Percentiles rank a stretch among this genome's conserved stretches.
Conservation (phyloP, 805 yeast genomes). For the Cyberlindnera suaveolens region DNA sequence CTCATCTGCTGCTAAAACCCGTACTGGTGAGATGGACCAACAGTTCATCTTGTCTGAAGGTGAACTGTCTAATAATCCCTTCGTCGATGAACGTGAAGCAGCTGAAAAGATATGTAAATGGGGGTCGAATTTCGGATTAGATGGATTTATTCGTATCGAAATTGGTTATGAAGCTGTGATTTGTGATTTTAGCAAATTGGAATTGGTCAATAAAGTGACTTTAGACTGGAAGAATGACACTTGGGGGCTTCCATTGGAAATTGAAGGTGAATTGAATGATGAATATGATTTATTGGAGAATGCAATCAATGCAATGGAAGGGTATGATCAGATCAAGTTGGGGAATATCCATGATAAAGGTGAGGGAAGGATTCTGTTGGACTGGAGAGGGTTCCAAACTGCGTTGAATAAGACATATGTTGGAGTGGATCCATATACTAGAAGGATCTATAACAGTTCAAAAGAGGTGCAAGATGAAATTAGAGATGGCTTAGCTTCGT, state of each 20-base stretch:
- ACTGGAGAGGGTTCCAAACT: conserved; percentile 47
- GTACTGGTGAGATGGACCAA: conserved; percentile 57
- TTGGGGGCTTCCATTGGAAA: conserved; percentile 15
- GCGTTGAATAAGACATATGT: conserved; percentile 46
- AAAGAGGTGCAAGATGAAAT: conserved; percentile 29
- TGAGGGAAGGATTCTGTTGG: conserved; percentile 43
- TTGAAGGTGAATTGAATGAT: conserved; percentile 1
- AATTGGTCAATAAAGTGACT: conserved; percentile 40
- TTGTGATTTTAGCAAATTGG: conserved; percentile 50
- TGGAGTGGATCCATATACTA: conserved; percentile 40
- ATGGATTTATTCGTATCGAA: conserved; percentile 54
- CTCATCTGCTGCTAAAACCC: conserved; percentile 58
- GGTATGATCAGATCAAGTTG: conserved; percentile 40
- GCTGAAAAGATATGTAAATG: conserved; percentile 50
- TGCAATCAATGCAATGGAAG: conserved; percentile 24
- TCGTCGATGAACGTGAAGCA: conserved; percentile 36
- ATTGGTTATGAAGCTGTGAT: conserved; percentile 56
- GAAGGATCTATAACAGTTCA: conserved; percentile 33
- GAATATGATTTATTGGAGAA: conserved; percentile 15
- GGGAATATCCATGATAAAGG: conserved; percentile 43
- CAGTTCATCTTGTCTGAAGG: conserved; percentile 37
- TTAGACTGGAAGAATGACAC: conserved; percentile 31
- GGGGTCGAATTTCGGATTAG: conserved; percentile 43
- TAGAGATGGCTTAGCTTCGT: conserved; percentile 28
- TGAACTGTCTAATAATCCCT: conserved; percentile 23